Evolutionary conservation across 2,329 filamentous ascomycete genomes (phyloP).

Genomic region (Chaetomiaceae sp.): DNA sequence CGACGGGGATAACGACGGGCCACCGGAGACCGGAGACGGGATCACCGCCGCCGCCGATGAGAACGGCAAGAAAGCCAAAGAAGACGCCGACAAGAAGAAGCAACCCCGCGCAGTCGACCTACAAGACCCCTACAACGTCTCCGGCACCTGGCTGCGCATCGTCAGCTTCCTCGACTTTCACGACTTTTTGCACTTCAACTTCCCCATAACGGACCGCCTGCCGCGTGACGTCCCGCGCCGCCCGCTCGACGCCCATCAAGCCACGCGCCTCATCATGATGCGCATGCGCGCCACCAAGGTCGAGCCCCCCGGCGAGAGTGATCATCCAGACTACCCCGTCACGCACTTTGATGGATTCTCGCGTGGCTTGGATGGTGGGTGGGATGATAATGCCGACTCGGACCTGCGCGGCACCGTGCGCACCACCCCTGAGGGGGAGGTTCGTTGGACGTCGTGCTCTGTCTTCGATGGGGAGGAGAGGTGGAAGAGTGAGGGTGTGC

Average conservation of each 20-base stretch:
- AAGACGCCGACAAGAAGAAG: neutral
- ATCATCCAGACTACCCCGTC: constrained; percentile 55
- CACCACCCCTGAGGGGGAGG: constrained; percentile 63
- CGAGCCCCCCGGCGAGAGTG: constrained; percentile 52
- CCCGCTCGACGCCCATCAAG: constrained; percentile 59
- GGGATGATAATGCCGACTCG: constrained; percentile 66
- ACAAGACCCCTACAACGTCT: constrained; percentile 65
- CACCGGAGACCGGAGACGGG: too few species aligned
- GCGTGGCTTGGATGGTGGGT: constrained; percentile 56
- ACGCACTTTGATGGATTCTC: constrained; percentile 64
- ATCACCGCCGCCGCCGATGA: too few species aligned
- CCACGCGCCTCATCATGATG: constrained; percentile 66
- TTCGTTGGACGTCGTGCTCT: constrained; percentile 68
- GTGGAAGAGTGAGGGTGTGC: constrained; percentile 73
- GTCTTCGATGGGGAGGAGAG: constrained; percentile 60
- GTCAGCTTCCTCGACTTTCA: constrained; percentile 51
- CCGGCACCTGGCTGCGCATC: constrained; percentile 68
- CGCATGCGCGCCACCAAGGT: constrained; percentile 58
- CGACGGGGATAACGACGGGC: too few species aligned
- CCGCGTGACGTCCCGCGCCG: constrained; percentile 41
- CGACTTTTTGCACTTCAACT: constrained; percentile 70
- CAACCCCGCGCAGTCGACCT: constrained; percentile 36
- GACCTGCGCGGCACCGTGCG: constrained; percentile 59
- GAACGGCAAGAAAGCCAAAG: neutral
- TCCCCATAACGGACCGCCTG: constrained; percentile 39